A percentile compares a stretch with the other conserved stretches of the same genome.
Conservation (phyloP, 2,329 filamentous ascomycete species). For the Metarhizium anisopliae region DNA sequence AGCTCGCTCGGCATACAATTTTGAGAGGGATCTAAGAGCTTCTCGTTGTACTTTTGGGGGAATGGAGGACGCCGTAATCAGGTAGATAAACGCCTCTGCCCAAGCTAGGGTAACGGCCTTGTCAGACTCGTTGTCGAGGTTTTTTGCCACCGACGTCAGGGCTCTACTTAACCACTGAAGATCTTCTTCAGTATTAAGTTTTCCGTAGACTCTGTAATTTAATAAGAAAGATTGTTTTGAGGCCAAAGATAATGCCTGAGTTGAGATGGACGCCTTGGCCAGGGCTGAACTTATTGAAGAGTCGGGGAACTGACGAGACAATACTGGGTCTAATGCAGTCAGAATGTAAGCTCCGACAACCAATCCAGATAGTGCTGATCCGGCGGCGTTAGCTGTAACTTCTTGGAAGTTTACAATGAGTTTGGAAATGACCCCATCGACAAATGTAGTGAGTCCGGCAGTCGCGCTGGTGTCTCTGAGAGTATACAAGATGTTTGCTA, state of each 20-base stretch:
- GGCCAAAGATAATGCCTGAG: slow-evolving; percentile 59
- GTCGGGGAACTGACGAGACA: slow-evolving; percentile 46
- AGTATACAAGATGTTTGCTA: slow-evolving; percentile 61
- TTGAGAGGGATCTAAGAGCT: slow-evolving; percentile 51
- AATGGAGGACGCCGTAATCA: slow-evolving; percentile 55
- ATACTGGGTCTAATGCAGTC: slow-evolving; percentile 50
- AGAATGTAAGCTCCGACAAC: slow-evolving; percentile 71
- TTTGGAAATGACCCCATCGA: slow-evolving; percentile 42
- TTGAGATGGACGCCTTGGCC: slow-evolving; percentile 50
- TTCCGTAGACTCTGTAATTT: slow-evolving; percentile 76
- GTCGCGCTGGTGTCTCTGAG: slow-evolving; percentile 35
- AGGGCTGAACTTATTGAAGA: slow-evolving; percentile 34
- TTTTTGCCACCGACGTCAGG: slow-evolving; percentile 50
- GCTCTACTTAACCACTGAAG: slow-evolving; percentile 67
- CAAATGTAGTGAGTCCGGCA: slow-evolving; percentile 39
- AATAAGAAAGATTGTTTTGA: slow-evolving; percentile 83
- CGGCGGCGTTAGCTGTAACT: slow-evolving; percentile 65
- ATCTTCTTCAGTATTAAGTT: slow-evolving; percentile 66
- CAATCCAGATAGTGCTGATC: slow-evolving; percentile 74
- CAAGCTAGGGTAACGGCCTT: slow-evolving; percentile 56
- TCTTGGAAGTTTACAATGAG: slow-evolving; percentile 69
- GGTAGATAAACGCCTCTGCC: slow-evolving; percentile 78
- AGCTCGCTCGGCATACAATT: slow-evolving; percentile 54
- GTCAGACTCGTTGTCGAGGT: slow-evolving; percentile 38
- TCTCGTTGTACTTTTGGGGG: slow-evolving; percentile 55